Base-by-base conservation (phyloP, 805 yeast species). In the Metschnikowia baotianmanensis region DNA sequence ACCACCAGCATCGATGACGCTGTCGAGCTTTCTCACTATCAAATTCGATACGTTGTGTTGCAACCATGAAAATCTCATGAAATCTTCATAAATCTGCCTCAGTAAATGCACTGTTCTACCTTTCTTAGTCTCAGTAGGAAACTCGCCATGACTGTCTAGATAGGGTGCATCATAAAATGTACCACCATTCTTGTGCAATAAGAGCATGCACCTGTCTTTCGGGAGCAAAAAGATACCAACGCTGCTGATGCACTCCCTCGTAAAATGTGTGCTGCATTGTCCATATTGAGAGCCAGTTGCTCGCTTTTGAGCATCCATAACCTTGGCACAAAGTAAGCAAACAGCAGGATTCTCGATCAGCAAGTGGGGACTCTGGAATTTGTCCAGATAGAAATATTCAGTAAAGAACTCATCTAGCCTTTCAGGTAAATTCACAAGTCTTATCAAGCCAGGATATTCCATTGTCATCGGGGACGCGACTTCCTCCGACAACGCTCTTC, bases 121-220 rank as follows among this genome's bases (percentile, higher is more conserved):
- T 34, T 80, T 78, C 63, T 78, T 84, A 48, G 78, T 69, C 37
- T 83, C 90, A 31, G 80, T 83, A 36, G 90, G 88, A 12, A 80
- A 62, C 54, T 90, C 97, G 1, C 97, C 97, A 59, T 88, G 95
- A 25, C 73, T 72, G 58, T 90, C 96, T 25, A 86, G 63, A 56
- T 82, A 91, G 0, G 98, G 98, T 3, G 95, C 83, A 24, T 80
- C 80, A 45, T 78, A 72, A 58, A 91, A 91, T 1, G 96, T 79
- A 0, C 99, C 99, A 26, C 84, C 82, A 6, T 82, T 83, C 36
- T 78, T 79, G 43, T 84, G 77, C 34, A 91, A 57, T 24, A 87
- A 56, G 37, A 88, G 62, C 19, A 86, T 56, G 10, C 82, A 66
- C 47, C 86, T 74, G 47, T 81, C 83, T 49, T 82, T 78, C 1